Base-by-base conservation (phyloP, 2,329 filamentous ascomycete genomes). In the Aspergillus hortae region DNA sequence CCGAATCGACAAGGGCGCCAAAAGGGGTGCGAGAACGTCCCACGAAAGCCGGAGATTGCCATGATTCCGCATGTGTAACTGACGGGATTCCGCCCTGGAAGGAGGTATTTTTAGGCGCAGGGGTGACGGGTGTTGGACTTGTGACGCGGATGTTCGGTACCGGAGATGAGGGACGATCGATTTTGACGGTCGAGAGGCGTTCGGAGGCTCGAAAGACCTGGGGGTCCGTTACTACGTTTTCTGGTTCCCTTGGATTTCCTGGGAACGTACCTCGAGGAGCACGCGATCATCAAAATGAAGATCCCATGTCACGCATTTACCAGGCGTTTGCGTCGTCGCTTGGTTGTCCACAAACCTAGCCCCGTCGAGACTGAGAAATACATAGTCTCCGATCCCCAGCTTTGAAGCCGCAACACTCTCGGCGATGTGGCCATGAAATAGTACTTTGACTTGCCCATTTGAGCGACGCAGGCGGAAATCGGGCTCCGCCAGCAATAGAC, bases 401-500 rank as follows among this genome's bases (percentile, higher is more conserved):
- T 80, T 82, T 10, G 81, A 82, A 45, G 81, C 80, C 6, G 85
- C 83, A 36, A 95, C 78, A 15, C 81, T 82, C 61, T 84, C 84
- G 14, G 90, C 92, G 58, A 85, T 84, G 4, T 83, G 74, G 7
- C 87, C 89, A 27, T 80, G 77, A 60, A 96, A 90, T 40, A 86
- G 82, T 45, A 91, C 82, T 51, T 91, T 86, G 19, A 96, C 84
- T 71, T 96, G 90, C 11, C 92, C 92, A 59, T 83, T 87, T 38
- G 80, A 78, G 56, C 84, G 83, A 51, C 92, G 88, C 46, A 92
- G 78, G 44, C 89, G 87, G 64, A 92, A 88, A 68, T 96, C 90
- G 43, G 86, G 85, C 63, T 96, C 92, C 43, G 89, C 89, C 32
- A 97, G 81, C 17, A 95, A 81, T 46, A 96, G 85, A 23, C 90